Base-by-base conservation (phyloP, 306 rosid species). In the Lagenaria siceraria region DNA sequence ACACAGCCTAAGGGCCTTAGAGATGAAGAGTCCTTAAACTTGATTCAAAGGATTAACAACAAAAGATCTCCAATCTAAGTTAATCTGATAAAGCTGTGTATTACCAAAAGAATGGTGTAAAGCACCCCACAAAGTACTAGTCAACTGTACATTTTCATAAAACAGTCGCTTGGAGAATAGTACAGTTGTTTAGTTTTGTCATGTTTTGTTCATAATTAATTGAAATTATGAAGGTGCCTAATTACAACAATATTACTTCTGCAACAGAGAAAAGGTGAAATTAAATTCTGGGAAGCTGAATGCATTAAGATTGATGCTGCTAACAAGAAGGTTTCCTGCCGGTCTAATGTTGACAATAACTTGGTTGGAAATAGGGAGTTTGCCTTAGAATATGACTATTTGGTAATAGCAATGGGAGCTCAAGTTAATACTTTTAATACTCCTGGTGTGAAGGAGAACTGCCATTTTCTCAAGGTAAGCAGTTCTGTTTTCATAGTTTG, bases 341-440 rank as follows among this genome's bases (percentile, higher is more conserved):
- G 81, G 42, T 87, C 91, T 80, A 85, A 83, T 72, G 78, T 84
- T 36, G 92, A 87, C 25, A 64, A 31, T 70, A 85, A 73, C 53
- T 78, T 88, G 81, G 83, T 78, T 52, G 97, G 93, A 82, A 90
- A 80, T 75, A 82, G 84, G 7, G 96, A 92, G 42, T 90, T 95
- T 82, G 83, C 82, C 77, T 78, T 95, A 75, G 96, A 95, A 51
- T 95, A 92, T 75, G 98, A 95, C 89, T 89, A 89, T 84, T 84
- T 92, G 86, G 87, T 95, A 56, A 77, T 95, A 78, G 95, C 97
- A 12, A 40, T 87, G 24, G 98, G 98, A 84, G 93, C 98, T 42
- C 91, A 90, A 90, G 97, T 87, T 72, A 95, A 95, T 80, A 95
- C 98, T 49, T 95, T 95, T 63, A 86, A 90, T 82, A 95, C 97